Percentiles rank a stretch among this genome's conserved stretches.
Conservation (phyloP, 2,329 filamentous ascomycete species). For the Fusarium virguliforme region DNA sequence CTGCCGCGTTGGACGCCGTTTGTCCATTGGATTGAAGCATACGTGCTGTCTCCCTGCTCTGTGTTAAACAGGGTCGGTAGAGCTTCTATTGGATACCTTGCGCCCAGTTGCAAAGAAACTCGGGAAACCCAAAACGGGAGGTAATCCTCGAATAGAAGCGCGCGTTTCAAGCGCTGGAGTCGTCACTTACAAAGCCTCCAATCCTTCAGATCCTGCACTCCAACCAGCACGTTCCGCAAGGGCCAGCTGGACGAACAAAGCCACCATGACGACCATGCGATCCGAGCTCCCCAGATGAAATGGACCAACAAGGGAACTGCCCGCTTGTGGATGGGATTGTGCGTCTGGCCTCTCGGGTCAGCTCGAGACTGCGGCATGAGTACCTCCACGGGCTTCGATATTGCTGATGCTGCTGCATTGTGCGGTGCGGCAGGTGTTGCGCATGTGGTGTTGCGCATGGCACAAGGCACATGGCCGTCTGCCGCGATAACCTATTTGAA, state of each 20-base stretch:
- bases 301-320: conserved; percentile 20
- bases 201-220: conserved; percentile 21
- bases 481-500: conserved; percentile 12
- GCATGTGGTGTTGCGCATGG: conserved; percentile 1
- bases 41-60: neutral
- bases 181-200: conserved; percentile 42
- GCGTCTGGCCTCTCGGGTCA: conserved; percentile 44
- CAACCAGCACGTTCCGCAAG: conserved; percentile 22
- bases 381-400: conserved; percentile 15
- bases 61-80: conserved; percentile 12
- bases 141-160: conserved; percentile 21
- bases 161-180: conserved; percentile 23
- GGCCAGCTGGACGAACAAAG: conserved; percentile 28
- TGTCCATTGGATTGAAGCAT: neutral
- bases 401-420: conserved; percentile 3
- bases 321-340: conserved; percentile 35
- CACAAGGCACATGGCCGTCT: conserved; percentile 1
- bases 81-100: conserved; percentile 26
- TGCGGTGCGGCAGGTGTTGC: neutral
- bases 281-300: conserved; percentile 29
- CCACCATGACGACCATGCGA: conserved; percentile 32
- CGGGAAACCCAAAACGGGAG: conserved; percentile 12
- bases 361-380: conserved; percentile 35
- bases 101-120: neutral
- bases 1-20: conserved; percentile 13